Evolutionary conservation across 176 grass and related monocot genomes (phyloP).

Genomic region (Carex kokanica): DNA sequence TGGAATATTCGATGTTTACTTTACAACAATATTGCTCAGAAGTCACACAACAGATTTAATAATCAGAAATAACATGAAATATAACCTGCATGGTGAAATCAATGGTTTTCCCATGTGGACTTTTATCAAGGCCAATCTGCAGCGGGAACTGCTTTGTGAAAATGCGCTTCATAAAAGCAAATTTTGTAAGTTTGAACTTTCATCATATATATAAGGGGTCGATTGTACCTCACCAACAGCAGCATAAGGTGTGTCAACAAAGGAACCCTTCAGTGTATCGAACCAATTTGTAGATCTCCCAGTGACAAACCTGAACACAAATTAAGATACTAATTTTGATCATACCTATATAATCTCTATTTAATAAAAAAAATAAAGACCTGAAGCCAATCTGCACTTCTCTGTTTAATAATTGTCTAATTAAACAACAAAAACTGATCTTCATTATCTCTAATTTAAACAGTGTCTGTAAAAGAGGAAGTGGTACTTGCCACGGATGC

Average conservation of each 20-base stretch:
- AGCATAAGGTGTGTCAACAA: constrained; percentile 45
- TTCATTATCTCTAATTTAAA: neutral
- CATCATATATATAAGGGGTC: neutral
- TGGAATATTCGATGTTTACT: neutral
- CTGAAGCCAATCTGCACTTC: neutral
- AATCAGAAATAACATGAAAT: neutral
- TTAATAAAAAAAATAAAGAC: neutral
- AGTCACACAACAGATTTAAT: constrained; percentile 28
- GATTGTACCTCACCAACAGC: constrained; percentile 69
- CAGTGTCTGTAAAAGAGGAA: neutral
- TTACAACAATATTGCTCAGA: neutral
- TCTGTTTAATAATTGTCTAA: neutral
- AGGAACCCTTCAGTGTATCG: constrained; percentile 46
- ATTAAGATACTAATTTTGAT: neutral
- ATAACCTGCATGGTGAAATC: constrained; percentile 66
- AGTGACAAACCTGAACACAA: constrained; percentile 44
- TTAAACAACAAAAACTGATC: neutral
- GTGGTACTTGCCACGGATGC: constrained; percentile 56
- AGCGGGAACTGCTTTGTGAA: neutral
- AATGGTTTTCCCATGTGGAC: constrained; percentile 66
- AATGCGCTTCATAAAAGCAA: neutral
- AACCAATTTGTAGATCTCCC: constrained; percentile 78
- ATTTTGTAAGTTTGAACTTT: neutral
- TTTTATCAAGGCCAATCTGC: constrained; percentile 87
- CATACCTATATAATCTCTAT: neutral